A percentile compares a stretch with the other conserved stretches of the same genome.
These are phyloP conservation scores for Lolium perenne DNA, from an alignment of 176 grass and related monocot species.

Conservation along the genomic window DNA sequence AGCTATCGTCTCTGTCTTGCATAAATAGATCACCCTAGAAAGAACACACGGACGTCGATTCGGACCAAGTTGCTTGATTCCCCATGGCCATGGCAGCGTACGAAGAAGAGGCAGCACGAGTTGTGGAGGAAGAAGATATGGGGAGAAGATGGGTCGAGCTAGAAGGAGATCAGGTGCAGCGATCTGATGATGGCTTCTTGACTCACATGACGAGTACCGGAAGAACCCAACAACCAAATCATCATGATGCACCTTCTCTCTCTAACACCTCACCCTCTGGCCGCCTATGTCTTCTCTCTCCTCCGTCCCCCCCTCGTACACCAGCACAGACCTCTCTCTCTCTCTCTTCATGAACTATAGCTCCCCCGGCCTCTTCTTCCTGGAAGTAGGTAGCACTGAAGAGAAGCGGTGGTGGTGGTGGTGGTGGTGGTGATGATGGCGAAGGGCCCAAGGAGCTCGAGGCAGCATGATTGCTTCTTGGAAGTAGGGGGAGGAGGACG, in stretches of 20 bases:
- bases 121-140: background rate
- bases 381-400: slow-evolving; percentile 57
- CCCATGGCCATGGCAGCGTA: slow-evolving; percentile 54
- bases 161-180: slow-evolving; percentile 18
- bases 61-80: slow-evolving; percentile 80
- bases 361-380: slow-evolving; percentile 38
- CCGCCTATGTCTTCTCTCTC: slow-evolving; percentile 25
- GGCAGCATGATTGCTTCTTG: slow-evolving; percentile 71
- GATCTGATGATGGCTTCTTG: slow-evolving; percentile 64
- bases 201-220: slow-evolving; percentile 28
- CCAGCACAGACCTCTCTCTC: slow-evolving; percentile 27
- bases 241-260: slow-evolving; percentile 42
- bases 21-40: slow-evolving; percentile 44
- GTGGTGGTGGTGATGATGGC: slow-evolving; percentile 57
- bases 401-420: slow-evolving; percentile 12
- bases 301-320: slow-evolving; percentile 7
- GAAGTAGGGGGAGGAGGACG: slow-evolving; percentile 41
- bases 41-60: slow-evolving; percentile 48
- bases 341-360: slow-evolving; percentile 46
- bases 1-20: slow-evolving; percentile 20
- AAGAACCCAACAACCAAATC: slow-evolving; percentile 46
- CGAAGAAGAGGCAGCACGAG: slow-evolving; percentile 24
- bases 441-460: slow-evolving; percentile 52
- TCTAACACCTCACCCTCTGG: slow-evolving; percentile 21
- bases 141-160: background rate